phyloP scores from a whole-genome alignment of 1,139 yeast genomes.

The Yamadazyma diddensiae region DNA sequence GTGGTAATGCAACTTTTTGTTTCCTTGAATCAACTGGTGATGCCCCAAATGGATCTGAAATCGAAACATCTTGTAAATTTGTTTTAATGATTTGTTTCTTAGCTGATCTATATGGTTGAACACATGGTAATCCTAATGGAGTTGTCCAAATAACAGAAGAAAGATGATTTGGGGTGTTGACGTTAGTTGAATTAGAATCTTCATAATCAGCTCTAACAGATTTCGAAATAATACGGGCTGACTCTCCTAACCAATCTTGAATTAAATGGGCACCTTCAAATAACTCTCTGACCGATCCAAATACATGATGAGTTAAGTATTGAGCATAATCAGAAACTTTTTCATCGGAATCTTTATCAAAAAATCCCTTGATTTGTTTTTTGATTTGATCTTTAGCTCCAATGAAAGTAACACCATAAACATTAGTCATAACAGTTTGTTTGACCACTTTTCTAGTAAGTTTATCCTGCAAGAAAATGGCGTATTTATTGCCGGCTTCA shows the following conservation, averaged over 20 bases:
- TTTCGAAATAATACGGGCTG: conserved; percentile 78
- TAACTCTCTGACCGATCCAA: conserved; percentile 78
- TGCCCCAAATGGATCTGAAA: conserved; percentile 79
- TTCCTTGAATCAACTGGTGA: conserved; percentile 83
- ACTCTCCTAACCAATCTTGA: conserved; percentile 93
- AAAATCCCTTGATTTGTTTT: conserved; percentile 53
- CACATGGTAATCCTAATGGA: conserved; percentile 90
- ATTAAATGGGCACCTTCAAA: conserved; percentile 92
- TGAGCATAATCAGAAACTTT: conserved; percentile 47
- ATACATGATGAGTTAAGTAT: conserved; percentile 76
- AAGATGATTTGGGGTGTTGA: conserved; percentile 58
- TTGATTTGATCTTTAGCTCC: conserved; percentile 91
- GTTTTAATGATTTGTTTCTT: conserved; percentile 67
- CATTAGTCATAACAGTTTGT: conserved; percentile 98
- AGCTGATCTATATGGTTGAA: conserved; percentile 85
- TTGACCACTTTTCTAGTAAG: conserved; percentile 86
- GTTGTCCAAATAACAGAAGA: conserved; percentile 97
- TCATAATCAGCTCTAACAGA: conserved; percentile 67
- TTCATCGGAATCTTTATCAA: conserved; percentile 42
- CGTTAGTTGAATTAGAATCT: conserved; percentile 21
- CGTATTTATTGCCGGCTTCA: conserved; percentile 50
- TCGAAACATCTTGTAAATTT: conserved; percentile 76
- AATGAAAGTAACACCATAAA: conserved; percentile 92
- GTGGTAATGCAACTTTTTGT: conserved; percentile 93
- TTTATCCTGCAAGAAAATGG: conserved; percentile 54